Evolutionary conservation across 441 rosid species (phyloP), one percentile per base, ranked within the genome.

Genomic region (Adansonia madagascariensis): DNA sequence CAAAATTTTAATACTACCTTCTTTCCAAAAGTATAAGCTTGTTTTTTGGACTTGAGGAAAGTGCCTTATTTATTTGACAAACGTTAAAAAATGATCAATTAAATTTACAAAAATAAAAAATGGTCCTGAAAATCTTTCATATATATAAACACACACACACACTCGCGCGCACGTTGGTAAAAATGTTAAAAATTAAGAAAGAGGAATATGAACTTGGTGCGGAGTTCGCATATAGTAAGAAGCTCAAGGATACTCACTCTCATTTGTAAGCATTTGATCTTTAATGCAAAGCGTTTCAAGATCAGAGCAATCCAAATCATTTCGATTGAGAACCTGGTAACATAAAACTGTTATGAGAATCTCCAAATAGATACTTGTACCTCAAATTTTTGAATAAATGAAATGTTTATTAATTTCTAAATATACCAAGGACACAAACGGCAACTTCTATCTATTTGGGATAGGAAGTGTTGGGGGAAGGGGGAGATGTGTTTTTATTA

Each of bases 181-280:
- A 53, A 71, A 60, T n/a, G 47, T 71, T 31, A n/a, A 31, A 53
- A 27, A 71, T 11, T 10, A 71, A 71, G 7, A n/a, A 31, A 50
- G 35, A 35, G 27, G 27, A 24, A 50, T 39, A 71, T 17, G 31
- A 8, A 71, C 62, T 6, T 31, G 6, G 24, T 11, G 18, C 1
- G 49, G 46, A 53, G n/a, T 17, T 35, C 4, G 8, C 5, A 46
- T 53, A 71, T 52, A 17, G 20, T 20, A 11, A 56, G 65, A 24
- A 41, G 55, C 60, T 52, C 27, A 79, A 77, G 60, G 76, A 77
- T 80, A 81, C 95, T 79, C n/a, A 96, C 99, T 86, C 81, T 94
- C 98, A 83, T 84, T 77, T 6, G 94, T 46, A 76, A 94, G 94
- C 74, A 89, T 84, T 77, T 90, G 94, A 85, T 97, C 98, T 77